Conservation (phyloP, 345 rosid genomes). For the Eucalyptus camaldulensis region DNA sequence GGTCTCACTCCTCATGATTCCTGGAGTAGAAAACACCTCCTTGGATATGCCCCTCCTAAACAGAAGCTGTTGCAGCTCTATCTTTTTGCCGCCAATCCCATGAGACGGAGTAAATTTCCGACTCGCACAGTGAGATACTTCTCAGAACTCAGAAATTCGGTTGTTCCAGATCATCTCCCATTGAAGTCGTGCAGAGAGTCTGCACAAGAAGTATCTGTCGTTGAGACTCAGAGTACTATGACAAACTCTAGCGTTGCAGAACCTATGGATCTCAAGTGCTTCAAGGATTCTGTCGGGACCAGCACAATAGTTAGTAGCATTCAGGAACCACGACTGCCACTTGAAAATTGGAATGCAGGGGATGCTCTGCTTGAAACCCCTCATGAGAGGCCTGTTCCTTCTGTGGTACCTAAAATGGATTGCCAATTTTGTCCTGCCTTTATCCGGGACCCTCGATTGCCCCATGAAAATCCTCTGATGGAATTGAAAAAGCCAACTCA, state of each 20-base stretch:
- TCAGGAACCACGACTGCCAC: background rate
- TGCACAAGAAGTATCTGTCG: background rate
- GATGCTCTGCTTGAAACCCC: background rate
- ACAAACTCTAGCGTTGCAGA: background rate
- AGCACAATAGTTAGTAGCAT: background rate
- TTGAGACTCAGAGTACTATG: constrained; percentile 8
- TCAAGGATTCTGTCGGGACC: constrained; percentile 7
- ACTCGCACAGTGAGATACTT: constrained; percentile 18
- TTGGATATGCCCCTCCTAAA: constrained; percentile 9
- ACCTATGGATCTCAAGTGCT: constrained; percentile 1
- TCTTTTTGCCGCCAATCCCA: constrained; percentile 23
- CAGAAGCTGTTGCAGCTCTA: constrained; percentile 19
- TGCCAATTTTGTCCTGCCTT: background rate
- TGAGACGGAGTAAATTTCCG: constrained; percentile 2
- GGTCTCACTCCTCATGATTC: background rate
- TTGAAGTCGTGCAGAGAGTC: constrained; percentile 1
- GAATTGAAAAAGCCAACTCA: background rate
- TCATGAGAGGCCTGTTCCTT: background rate
- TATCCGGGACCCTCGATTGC: background rate
- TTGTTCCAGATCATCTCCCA: constrained; percentile 5
- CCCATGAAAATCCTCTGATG: background rate
- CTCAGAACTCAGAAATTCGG: constrained; percentile 24
- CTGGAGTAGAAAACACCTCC: background rate
- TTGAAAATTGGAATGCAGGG: background rate
- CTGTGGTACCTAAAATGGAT: background rate